Base-by-base conservation (phyloP, 1,284 basidiomycete genomes). In the Vanrija sp. region DNA sequence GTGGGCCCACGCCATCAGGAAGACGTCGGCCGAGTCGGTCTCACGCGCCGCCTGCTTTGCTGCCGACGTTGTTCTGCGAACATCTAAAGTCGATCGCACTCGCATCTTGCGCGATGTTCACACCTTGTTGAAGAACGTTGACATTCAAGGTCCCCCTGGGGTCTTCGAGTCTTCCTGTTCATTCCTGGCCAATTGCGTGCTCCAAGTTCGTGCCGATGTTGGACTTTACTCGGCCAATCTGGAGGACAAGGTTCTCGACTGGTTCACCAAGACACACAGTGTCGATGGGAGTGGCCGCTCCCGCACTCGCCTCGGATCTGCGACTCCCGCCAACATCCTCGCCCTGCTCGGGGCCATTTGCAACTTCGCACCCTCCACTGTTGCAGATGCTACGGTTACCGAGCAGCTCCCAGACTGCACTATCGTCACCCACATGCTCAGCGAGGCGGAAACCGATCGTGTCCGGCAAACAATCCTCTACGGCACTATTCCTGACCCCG, bases 161-260 rank as follows among this genome's bases (percentile, higher is more conserved):
- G 88, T 90, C 0, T 86, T 82, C 63, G 94, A 98, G 65, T 84
- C 92, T 0, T 87, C 93, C 22, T 94, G 91, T 76, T 77, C 79
- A 45, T 88, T 97, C 68, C 78, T 97, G 42, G 75, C 81, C 15
- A 77, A 81, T 20, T 85, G 83, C 53, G 77, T 95, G 27, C 79
- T 77, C 20, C 75, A 87, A 16, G 84, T 88, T 0, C 84, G 82
- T 52, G 84, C 86, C 61, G 90, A 96, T 65, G 85, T 87, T 42
- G 81, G 85, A 18, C 75, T 95, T 8, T 89, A 89, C 69, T 81
- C 85, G 4, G 82, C 88, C 79, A 84, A 85, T 35, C 77, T 95
- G 15, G 87, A 90, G 66, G 88, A 91, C 64, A 89, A 89, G 67
- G 84, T 89, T 0, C 68, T 93, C 16, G 81, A 78, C 36, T 97